Conservation (phyloP, 1,284 basidiomycete species). For the Naganishia cerealis region DNA sequence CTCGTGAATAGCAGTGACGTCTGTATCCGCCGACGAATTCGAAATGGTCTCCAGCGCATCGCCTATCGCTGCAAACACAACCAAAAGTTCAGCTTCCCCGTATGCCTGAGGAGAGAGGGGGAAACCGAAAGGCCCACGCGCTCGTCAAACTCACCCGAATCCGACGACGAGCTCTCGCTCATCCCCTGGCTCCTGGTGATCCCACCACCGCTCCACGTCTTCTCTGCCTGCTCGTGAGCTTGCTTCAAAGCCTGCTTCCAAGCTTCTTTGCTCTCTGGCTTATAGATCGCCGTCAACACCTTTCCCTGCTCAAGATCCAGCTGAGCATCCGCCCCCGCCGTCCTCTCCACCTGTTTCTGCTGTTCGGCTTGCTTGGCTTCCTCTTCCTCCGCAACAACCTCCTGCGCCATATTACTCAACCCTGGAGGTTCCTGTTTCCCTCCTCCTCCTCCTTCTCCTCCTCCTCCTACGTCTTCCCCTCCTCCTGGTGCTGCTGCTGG, state of each 20-base stretch:
- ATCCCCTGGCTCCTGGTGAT: slow-evolving; percentile 2
- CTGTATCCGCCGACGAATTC: slow-evolving; percentile 15
- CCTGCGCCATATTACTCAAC: slow-evolving; percentile 25
- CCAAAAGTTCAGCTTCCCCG: background rate
- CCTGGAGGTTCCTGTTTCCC: slow-evolving; percentile 16
- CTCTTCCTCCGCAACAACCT: slow-evolving; percentile 21
- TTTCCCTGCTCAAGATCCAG: slow-evolving; percentile 59
- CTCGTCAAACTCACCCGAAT: slow-evolving; percentile 6
- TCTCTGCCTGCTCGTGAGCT: slow-evolving; percentile 51
- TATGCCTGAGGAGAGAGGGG: background rate
- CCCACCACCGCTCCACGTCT: slow-evolving; percentile 37
- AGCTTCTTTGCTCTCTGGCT: slow-evolving; percentile 74
- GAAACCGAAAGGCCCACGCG: too few relatives aligned
- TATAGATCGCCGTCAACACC: slow-evolving; percentile 75
- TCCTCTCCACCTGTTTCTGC: background rate
- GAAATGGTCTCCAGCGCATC: slow-evolving; percentile 12
- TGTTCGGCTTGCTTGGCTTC: slow-evolving; percentile 8
- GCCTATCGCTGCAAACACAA: background rate
- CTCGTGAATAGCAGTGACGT: slow-evolving; percentile 23
- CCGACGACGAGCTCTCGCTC: slow-evolving; percentile 19
- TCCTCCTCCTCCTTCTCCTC: too few relatives aligned
- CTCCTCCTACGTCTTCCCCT: too few relatives aligned
- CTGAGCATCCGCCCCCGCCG: slow-evolving; percentile 37
- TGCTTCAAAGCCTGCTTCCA: slow-evolving; percentile 68
- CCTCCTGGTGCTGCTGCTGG: too few relatives aligned